Evolutionary conservation across 129 eudicot species (phyloP).

Genomic region (Heracleum sosnowskyi): DNA sequence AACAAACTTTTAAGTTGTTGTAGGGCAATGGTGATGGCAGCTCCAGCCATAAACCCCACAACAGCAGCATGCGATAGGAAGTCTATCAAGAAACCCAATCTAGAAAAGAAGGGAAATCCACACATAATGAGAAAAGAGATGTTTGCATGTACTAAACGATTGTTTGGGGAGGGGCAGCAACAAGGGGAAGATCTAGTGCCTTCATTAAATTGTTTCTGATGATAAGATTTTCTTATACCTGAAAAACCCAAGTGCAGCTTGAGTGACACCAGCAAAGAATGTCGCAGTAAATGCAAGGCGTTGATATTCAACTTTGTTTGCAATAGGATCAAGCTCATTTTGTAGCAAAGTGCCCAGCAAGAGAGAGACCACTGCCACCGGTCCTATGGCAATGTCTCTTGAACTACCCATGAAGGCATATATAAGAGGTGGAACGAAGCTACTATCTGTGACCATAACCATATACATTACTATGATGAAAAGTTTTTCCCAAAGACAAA

Average conservation of each 20-base stretch:
- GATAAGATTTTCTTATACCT: conserved; percentile 26
- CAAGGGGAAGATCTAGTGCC: not conserved
- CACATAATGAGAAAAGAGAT: not conserved
- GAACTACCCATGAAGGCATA: conserved; percentile 90
- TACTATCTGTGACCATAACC: conserved; percentile 39
- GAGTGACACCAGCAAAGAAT: conserved; percentile 79
- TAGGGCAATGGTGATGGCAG: conserved; percentile 70
- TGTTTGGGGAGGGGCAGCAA: not conserved
- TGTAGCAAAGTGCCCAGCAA: conserved; percentile 59
- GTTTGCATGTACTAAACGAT: not conserved
- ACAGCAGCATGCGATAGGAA: conserved; percentile 82
- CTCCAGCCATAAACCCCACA: conserved; percentile 88
- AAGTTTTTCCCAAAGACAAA: not conserved
- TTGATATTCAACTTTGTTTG: conserved; percentile 33
- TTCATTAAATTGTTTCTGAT: not conserved
- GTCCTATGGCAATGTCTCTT: conserved; percentile 83
- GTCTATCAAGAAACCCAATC: conserved; percentile 81
- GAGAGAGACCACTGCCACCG: conserved; percentile 76
- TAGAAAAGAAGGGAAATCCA: conserved; percentile 18
- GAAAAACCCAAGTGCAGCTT: conserved; percentile 52
- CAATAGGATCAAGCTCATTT: conserved; percentile 43
- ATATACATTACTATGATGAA: not conserved
- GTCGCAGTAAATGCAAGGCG: conserved; percentile 82
- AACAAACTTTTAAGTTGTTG: conserved; percentile 76
- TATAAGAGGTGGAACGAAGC: conserved; percentile 77